Evolutionary conservation across 306 rosid species (phyloP), one percentile per base, ranked within the genome.

Genomic region (Leucaena leucocephala): DNA sequence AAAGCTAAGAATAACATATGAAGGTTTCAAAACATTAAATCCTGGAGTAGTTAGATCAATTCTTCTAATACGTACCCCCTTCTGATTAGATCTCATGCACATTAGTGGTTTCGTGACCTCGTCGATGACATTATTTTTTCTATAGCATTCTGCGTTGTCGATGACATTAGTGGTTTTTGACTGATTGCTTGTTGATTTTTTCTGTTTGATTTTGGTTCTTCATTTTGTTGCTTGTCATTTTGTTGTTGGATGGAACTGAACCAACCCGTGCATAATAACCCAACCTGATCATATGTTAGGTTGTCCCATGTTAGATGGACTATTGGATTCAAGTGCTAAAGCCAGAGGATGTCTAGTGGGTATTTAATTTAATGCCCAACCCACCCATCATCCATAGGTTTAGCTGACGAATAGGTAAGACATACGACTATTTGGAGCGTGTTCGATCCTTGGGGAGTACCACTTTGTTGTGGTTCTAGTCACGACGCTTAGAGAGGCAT

Each of bases 21-120:
- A 90, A 66, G 99, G 96, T 87, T 91, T 89, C 91, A 96, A 83
- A 78, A 96, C 90, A 68, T 82, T 86, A 59, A 87, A 86, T 81
- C 90, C 99, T 52, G 94, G 89, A 67, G 98, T 86, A 8, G 98
- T 96, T 59, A 97, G 98, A 77, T 96, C 99, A 75, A 96, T 86
- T 86, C 97, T 89, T 89, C 93, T 91, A 35, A 93, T 89, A 40
- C 98, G 98, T 64, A 96, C 99, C 81, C 99, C 99, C 83, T 96
- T 96, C 81, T 96, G 97, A 81, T 96, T 88, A 78, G 91, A 78
- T 83, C 52, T 86, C 99, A 96, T 90, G 67, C 97, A 96, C 88
- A 82, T 85, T 70, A 74, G 69, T 76, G 57, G n/a, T n/a, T n/a
- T n/a, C n/a, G n/a, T n/a, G n/a, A n/a, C n/a, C n/a, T n/a, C n/a